Base-by-base conservation (phyloP, 2,329 filamentous ascomycete genomes). In the Talaromyces sp. region DNA sequence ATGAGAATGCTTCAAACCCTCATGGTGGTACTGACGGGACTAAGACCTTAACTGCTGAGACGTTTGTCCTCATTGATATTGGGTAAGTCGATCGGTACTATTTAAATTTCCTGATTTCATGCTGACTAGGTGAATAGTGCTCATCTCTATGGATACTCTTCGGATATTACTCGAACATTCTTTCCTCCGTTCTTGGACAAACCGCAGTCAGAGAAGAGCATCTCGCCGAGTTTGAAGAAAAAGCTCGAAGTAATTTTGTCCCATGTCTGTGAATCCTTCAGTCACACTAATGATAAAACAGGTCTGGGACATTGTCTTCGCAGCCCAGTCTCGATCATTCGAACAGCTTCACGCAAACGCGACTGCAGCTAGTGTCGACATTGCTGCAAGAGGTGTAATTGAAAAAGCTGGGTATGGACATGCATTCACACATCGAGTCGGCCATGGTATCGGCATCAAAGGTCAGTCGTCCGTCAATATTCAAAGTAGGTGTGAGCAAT, bases 391-490 rank as follows among this genome's bases (percentile, higher is more conserved):
- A 1, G 75, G 75, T 0, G 79, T 89, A 22, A 89, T 89, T 59
- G 80, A 83, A 13, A 73, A 82, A 11, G 86, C 85, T 0, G 86
- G 86, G 0, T 89, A 89, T 66, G 85, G 84, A 0, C 76, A 82
- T 22, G 80, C 79, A 0, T 89, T 89, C 67, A 89, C 86, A 1
- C 87, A 89, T 68, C 81, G 87, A 1, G 77, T 89, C 0, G 87
- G 87, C 0, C 87, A 89, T 69, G 84, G 87, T 1, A 88, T 89
- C 57, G 87, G 87, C 0, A 88, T 89, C 71, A 89, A 89, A 74
- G 86, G 71, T 73, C 13, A 54, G 62, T 56, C 50, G n/a, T 9
- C 13, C n/a, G 15, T 19, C 31, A 35, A 35, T 19, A 54, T 35
- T 31, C 27, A 31, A 31, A 31, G 27, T 8, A 19, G 17, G 6